Percentiles rank a stretch among this genome's conserved stretches.
Conservation (phyloP, 2,329 filamentous ascomycete species). For the Sporothrix brasiliensis region DNA sequence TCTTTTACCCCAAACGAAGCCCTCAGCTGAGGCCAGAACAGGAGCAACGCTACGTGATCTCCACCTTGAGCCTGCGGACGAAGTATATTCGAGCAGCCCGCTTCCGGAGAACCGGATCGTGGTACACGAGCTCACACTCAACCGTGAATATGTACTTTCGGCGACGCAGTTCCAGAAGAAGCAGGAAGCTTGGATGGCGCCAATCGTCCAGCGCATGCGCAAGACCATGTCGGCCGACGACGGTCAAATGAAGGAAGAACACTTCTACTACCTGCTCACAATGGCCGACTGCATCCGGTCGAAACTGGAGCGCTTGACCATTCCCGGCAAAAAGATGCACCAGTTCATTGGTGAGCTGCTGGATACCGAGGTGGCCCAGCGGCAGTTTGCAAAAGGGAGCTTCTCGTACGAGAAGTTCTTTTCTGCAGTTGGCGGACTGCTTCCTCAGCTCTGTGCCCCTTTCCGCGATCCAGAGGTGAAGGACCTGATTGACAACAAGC, state of each 20-base stretch:
- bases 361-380: conserved; percentile 70
- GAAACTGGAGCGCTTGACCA: conserved; percentile 72
- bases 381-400: conserved; percentile 69
- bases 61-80: conserved; percentile 46
- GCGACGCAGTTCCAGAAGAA: conserved; percentile 61
- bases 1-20: conserved; percentile 27
- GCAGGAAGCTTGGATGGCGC: conserved; percentile 53
- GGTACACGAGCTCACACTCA: conserved; percentile 78
- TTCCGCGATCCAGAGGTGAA: conserved; percentile 78
- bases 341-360: conserved; percentile 74
- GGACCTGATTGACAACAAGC: conserved; percentile 64
- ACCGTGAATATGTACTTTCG: conserved; percentile 75
- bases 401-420: conserved; percentile 86
- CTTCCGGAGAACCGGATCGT: conserved; percentile 74
- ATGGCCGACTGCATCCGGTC: conserved; percentile 71
- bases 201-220: conserved; percentile 60
- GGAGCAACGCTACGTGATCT: conserved; percentile 42
- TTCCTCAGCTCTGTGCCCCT: conserved; percentile 79
- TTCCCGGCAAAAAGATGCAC: conserved; percentile 72
- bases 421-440: conserved; percentile 70
- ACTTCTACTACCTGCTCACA: conserved; percentile 68
- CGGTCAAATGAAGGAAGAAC: conserved; percentile 64
- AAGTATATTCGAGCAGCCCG: conserved; percentile 42
- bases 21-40: conserved; percentile 28
- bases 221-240: conserved; percentile 68